Evolutionary conservation across 352 stramenopile species (phyloP).

Genomic region (Lagenidium giganteum): DNA sequence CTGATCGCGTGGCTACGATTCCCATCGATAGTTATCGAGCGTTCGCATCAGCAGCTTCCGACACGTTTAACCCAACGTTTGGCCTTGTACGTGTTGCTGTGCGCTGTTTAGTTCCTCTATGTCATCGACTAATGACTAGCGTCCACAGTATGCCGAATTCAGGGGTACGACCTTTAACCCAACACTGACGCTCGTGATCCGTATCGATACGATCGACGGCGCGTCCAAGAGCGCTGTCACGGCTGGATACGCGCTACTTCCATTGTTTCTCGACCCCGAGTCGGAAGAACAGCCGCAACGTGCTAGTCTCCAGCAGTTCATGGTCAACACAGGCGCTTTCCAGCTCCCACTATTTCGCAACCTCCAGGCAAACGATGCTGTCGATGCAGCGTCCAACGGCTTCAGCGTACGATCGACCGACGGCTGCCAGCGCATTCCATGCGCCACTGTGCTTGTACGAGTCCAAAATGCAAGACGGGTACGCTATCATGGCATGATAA

Average conservation of each 20-base stretch:
- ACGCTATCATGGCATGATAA: slow-evolving; percentile 1
- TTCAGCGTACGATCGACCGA: no score
- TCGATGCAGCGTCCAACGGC: slow-evolving; percentile 32
- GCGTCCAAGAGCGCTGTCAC: slow-evolving; percentile 44
- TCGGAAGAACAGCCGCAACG: slow-evolving; percentile 43
- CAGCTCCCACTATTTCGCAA: slow-evolving; percentile 72
- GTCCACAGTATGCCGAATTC: slow-evolving; percentile 62
- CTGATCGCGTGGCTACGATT: slow-evolving; percentile 33
- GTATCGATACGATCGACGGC: slow-evolving; percentile 76
- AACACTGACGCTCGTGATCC: slow-evolving; percentile 77
- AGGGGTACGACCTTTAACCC: slow-evolving; percentile 72
- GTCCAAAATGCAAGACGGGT: slow-evolving; percentile 46
- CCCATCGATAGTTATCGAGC: slow-evolving; percentile 18
- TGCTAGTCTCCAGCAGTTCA: slow-evolving; percentile 42
- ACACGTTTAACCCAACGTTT: slow-evolving; percentile 40
- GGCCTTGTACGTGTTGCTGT: slow-evolving; percentile 32
- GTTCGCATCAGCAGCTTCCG: slow-evolving; percentile 17
- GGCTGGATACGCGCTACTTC: slow-evolving; percentile 66
- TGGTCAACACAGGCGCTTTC: slow-evolving; percentile 64
- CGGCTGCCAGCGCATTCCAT: slow-evolving; percentile 60
- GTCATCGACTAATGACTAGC: slow-evolving; percentile 4
- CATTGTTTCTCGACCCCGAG: slow-evolving; percentile 71
- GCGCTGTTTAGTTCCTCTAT: not conserved
- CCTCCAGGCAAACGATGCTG: slow-evolving; percentile 25
- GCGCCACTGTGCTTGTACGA: slow-evolving; percentile 73